phyloP scores from a whole-genome alignment of 805 yeast species.

The Yamadazyma philogaea region DNA sequence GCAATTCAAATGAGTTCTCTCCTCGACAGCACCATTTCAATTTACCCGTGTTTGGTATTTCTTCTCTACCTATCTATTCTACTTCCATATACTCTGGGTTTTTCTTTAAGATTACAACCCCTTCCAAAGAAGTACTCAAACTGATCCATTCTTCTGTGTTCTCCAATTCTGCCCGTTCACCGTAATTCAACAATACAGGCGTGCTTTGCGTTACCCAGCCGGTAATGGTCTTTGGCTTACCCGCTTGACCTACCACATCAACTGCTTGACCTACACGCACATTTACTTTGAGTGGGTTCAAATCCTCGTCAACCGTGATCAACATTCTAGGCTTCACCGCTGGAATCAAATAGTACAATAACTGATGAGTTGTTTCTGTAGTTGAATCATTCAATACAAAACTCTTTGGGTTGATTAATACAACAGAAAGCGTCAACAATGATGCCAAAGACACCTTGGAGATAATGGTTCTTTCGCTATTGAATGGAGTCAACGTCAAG shows the following conservation, averaged over 20 bases:
- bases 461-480: conserved; percentile 79
- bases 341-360: conserved; percentile 81
- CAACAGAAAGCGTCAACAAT: conserved; percentile 75
- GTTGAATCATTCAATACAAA: conserved; percentile 68
- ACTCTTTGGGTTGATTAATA: conserved; percentile 79
- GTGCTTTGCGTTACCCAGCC: conserved; percentile 99
- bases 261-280: conserved; percentile 99
- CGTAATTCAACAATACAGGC: conserved; percentile 88
- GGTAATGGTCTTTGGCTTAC: conserved; percentile 96
- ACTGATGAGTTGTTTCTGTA: conserved; percentile 56
- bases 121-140: conserved; percentile 79
- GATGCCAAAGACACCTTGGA: conserved; percentile 91
- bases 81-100: conserved; percentile 79
- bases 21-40: too few relatives aligned
- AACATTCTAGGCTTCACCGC: conserved; percentile 92
- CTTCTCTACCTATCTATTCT: conserved; percentile 26
- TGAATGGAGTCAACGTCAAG: conserved; percentile 81
- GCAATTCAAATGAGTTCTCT: too few relatives aligned
- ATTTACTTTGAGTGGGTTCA: conserved; percentile 89
- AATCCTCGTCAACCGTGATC: conserved; percentile 85
- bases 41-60: background rate
- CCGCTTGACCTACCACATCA: conserved; percentile 98
- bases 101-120: conserved; percentile 87
- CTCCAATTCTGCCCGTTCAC: conserved; percentile 96
- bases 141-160: conserved; percentile 83